Evolutionary conservation across 768 basidiomycete genomes (phyloP), one percentile per base, ranked within the genome.

Genomic region (Exidia glandulosa): DNA sequence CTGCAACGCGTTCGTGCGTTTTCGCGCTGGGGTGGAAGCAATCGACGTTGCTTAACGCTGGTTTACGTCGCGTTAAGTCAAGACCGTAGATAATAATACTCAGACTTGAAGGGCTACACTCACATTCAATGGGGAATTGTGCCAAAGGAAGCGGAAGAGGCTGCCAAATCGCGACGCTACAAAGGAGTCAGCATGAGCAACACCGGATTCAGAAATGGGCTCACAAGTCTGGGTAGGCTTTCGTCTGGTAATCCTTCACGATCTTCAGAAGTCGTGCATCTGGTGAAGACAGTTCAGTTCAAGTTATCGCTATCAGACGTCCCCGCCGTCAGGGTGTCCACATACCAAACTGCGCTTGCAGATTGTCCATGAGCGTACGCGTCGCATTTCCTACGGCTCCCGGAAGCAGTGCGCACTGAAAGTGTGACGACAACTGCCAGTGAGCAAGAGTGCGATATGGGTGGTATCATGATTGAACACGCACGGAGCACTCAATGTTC

Each of bases 1-100:
- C 59, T 3, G 63, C 63, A 25, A 64, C 47, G 12, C 62, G 50
- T 50, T 59, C 47, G 31, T 64, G 63, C 16, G 57, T 61, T 32
- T 52, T 57, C 25, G 58, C 59, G 37, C 62, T 63, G 14, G 63
- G 63, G 33, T 64, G 63, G 57, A 62, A 62, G 58, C 63, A 64
- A 34, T 64, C 63, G 4, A 64, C 63, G 32, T 59, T 48, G 50
- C 61, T 62, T 3, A 64, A 33, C 2, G 61, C 63, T 64, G 27
- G 3, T 14, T n/a, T 30, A 34, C 36, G 36, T 37, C 19, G 36
- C 12, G 19, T 10, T 19, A 16, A 36, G 7, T 7, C 34, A 36
- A 36, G 7, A 7, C 7, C 16, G 7, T 7, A 16, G 16, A 16
- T 7, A 36, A 16, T 7, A 7, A 36, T 36, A 33, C 25, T 27